phyloP scores from a whole-genome alignment of 2,329 filamentous ascomycete genomes.

The Didymella exigua region DNA sequence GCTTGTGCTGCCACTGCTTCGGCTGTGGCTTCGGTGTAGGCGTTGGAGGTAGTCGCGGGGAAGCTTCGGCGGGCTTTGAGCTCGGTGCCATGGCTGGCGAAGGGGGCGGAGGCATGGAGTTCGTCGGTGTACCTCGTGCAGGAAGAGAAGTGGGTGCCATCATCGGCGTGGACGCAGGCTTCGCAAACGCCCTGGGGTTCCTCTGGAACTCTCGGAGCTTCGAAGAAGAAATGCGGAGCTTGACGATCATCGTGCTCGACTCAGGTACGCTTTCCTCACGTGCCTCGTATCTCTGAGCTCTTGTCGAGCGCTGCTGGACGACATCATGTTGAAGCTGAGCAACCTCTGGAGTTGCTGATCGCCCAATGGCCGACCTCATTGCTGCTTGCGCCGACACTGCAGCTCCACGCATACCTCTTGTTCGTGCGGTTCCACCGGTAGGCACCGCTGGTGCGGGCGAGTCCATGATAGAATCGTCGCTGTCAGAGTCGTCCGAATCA shows the following conservation, averaged over 20 bases:
- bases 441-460: conserved; percentile 78
- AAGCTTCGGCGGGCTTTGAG: conserved; percentile 40
- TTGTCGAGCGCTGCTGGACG: conserved; percentile 67
- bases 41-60: conserved; percentile 41
- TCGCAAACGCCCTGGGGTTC: conserved; percentile 55
- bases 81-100: conserved; percentile 52
- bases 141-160: conserved; percentile 55
- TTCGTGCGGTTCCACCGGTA: conserved; percentile 77
- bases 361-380: conserved; percentile 74
- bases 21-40: conserved; percentile 44
- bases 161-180: conserved; percentile 52
- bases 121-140: conserved; percentile 58
- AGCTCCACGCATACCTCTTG: conserved; percentile 85
- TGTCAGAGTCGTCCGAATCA: conserved; percentile 90
- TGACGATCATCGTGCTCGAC: conserved; percentile 68
- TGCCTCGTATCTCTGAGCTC: conserved; percentile 64
- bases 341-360: conserved; percentile 88
- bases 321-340: conserved; percentile 69
- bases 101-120: conserved; percentile 62
- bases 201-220: conserved; percentile 71
- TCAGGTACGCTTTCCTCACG: conserved; percentile 80
- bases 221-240: conserved; percentile 72
- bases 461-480: conserved; percentile 83
- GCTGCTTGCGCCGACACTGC: conserved; percentile 85
- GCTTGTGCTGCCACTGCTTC: conserved; percentile 45